These are phyloP conservation scores for Polytrichum commune DNA, from an alignment of 225 moss, liverwort and hornwort species.

Conservation along the genomic window DNA sequence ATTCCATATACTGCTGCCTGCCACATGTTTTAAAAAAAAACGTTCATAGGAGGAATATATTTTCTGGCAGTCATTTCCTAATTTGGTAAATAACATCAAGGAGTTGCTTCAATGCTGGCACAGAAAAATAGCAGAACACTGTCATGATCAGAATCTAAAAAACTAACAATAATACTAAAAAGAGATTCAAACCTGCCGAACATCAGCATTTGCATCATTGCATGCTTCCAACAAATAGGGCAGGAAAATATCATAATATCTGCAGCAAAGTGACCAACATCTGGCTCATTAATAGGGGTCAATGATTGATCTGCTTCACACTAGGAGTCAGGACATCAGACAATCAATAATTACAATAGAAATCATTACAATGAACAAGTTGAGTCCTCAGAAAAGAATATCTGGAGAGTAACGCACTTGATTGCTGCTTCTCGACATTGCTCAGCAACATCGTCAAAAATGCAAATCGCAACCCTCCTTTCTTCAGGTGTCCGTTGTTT, in stretches of 20 bases:
- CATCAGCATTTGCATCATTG: constrained; percentile 81
- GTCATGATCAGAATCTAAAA: no score
- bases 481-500: constrained; percentile 90
- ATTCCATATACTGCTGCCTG: constrained; percentile 99
- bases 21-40: background rate
- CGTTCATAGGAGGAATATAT: no score
- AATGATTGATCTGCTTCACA: background rate
- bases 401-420: constrained; percentile 53
- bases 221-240: constrained; percentile 87
- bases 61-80: no score
- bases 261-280: constrained; percentile 16
- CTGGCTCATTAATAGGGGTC: background rate
- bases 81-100: no score
- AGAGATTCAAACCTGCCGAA: constrained; percentile 71
- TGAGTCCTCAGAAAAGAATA: background rate
- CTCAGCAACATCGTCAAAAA: constrained; percentile 98
- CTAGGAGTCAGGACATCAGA: no score
- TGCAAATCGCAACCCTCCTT: constrained; percentile 94
- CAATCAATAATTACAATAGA: no score
- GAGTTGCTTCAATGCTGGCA: no score
- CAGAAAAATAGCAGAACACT: no score
- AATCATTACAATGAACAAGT: no score
- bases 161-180: no score
- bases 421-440: constrained; percentile 90
- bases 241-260: constrained; percentile 89